Base-by-base conservation (phyloP, 768 basidiomycete species). In the Termitomyces sp. region DNA sequence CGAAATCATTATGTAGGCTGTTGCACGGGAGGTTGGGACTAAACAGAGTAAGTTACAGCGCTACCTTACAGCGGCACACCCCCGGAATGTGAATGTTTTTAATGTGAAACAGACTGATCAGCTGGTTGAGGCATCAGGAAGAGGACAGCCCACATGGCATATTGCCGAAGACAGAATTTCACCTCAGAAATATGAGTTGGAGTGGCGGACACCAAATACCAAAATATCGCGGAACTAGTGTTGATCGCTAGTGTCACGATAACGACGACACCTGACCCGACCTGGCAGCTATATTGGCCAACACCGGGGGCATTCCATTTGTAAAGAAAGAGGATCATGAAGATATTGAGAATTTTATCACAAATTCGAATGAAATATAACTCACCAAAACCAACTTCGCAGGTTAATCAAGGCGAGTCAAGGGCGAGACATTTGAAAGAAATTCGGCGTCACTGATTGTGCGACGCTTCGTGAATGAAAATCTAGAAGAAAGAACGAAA, bases 121-220 rank as follows among this genome's bases (percentile, higher is more conserved):
- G 5, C 28, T 28, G 65, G 60, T 64, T 70, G 67, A 50, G 68
- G 66, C n/a, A 68, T 43, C 43, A 74, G 56, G 51, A 73, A 59
- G 54, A 69, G 59, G 15, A 60, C 60, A 34, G 71, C 60, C 1
- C 71, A 68, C 44, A 65, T 64, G 45, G 66, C 71, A 57, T 75
- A 74, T 45, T 71, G 61, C 71, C 70, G 71, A 24, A 72, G 60
- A n/a, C 63, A 67, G 58, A 74, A 75, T 46, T 63, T 75, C 71
- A 22, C 75, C 74, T 76, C 50, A 8, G 11, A 30, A 34, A 54
- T 44, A 24, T 45, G 30, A 35, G 4, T 40, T 24, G 37, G 28
- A n/a, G 8, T 6, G 14, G 17, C 26, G 30, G 50, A 73, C 75
- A 76, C 73, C 48, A 74, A 62, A 52, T 74, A 74, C 24, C 71